phyloP scores from a whole-genome alignment of 106 monocot species.

The Agapanthus africanus region DNA sequence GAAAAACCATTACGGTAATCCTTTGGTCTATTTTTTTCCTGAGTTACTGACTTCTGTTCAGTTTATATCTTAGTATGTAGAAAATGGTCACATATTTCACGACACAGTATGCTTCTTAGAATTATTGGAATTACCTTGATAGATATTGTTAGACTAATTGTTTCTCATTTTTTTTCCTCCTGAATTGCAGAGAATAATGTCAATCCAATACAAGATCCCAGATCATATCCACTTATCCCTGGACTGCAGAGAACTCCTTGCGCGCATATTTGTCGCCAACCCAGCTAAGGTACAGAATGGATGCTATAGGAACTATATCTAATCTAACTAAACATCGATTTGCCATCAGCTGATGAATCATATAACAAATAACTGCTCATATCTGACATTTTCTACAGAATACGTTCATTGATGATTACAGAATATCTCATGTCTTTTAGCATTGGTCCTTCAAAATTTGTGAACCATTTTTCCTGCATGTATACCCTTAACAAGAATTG shows the following conservation, averaged over 20 bases:
- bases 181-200: slow-evolving; percentile 37
- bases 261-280: slow-evolving; percentile 35
- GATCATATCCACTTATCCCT: slow-evolving; percentile 39
- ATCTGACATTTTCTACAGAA: too few species aligned
- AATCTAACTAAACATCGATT: neutral
- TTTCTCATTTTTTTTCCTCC: neutral
- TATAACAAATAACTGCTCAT: neutral
- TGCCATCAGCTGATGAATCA: neutral
- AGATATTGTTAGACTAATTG: neutral
- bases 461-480: neutral
- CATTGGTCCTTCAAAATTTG: neutral
- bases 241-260: slow-evolving; percentile 33
- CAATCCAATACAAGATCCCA: slow-evolving; percentile 42
- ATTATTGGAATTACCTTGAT: neutral
- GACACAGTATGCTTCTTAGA: neutral
- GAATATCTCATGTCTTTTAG: too few species aligned
- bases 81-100: too few species aligned
- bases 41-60: too few species aligned
- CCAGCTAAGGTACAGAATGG: slow-evolving; percentile 23
- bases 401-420: too few species aligned
- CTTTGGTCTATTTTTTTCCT: neutral
- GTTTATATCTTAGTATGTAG: too few species aligned
- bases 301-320: neutral
- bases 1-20: slow-evolving; percentile 43
- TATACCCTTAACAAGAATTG: too few species aligned